Evolutionary conservation across 2,329 filamentous ascomycete genomes (phyloP), one percentile per base, ranked within the genome.

Genomic region (Penicillium decumbens): DNA sequence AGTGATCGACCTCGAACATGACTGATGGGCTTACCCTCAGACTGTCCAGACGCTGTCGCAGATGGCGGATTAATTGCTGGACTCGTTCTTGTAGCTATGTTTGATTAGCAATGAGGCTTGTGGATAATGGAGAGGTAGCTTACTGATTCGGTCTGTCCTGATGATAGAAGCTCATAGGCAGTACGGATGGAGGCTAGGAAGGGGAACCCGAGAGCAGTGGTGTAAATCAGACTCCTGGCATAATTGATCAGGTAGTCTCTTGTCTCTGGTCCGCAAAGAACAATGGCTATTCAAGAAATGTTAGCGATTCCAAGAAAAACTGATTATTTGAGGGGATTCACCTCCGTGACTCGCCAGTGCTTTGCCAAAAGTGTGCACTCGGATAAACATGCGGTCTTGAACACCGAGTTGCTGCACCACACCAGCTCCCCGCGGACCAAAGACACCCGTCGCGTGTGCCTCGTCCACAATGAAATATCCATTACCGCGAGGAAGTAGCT

Each of bases 221-320:
- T 88, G 65, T 88, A 90, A 47, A 89, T 88, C 37, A 89, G 70
- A 1, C 80, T 83, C n/a, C 85, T 80, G 0, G 86, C 85, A 61
- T 89, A 89, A 62, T 90, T 89, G 66, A 89, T 79, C 44, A 89
- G 73, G 54, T 88, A 89, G 1, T 80, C 70, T 23, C 83, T 74
- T 0, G 82, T 79, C 0, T 77, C 68, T 0, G 76, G 65, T 1
- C 81, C 81, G 62, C 83, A 87, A 0, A 89, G 73, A 1, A 89
- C 71, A 18, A 83, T 75, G 1, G 80, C 81, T 83, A 5, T 40
- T 6, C 35, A 2, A 9, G 3, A 8, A 4, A 1, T 7, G 30
- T 46, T 25, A 42, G 32, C 8, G 3, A 4, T 29, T 2, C 9
- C 10, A 6, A 13, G 15, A 1, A n/a, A 41, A 24, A 8, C 10